Percentiles rank a stretch among this genome's conserved stretches.
Evolutionary conservation across 257 asterid genomes (phyloP).

Genomic region (Catharanthus roseus): DNA sequence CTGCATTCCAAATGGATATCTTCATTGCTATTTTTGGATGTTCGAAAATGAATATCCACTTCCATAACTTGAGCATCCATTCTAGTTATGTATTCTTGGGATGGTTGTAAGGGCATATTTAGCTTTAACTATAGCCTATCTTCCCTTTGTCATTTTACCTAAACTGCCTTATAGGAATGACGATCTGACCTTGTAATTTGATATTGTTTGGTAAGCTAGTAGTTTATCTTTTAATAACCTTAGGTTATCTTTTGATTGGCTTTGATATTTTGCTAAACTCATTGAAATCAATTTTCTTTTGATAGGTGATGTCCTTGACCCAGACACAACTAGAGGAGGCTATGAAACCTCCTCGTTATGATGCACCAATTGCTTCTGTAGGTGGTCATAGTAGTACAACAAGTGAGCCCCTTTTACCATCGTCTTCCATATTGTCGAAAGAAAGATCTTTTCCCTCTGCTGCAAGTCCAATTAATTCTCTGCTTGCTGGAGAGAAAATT

Average conservation of each 20-base stretch:
- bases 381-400: constrained; percentile 58
- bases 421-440: constrained; percentile 51
- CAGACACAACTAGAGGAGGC: constrained; percentile 94
- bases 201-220: not conserved
- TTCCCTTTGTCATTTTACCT: not conserved
- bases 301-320: constrained; percentile 78
- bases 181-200: not conserved
- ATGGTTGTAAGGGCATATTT: not conserved
- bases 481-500: constrained; percentile 94
- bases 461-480: constrained; percentile 80
- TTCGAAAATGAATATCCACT: not conserved
- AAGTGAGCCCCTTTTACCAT: constrained; percentile 48
- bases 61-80: not conserved
- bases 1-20: not conserved
- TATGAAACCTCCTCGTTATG: constrained; percentile 64
- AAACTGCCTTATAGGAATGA: not conserved
- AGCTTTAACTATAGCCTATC: not conserved
- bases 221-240: not conserved
- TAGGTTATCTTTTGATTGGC: not conserved
- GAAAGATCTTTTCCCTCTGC: constrained; percentile 65
- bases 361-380: constrained; percentile 50
- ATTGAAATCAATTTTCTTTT: constrained; percentile 22
- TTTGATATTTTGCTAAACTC: not conserved
- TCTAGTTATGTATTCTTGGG: not conserved
- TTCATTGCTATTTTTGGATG: not conserved